Evolutionary conservation across 177 flowering plant species (phyloP), one percentile per base, ranked within the genome.

Genomic region (Vitis hybrid): DNA sequence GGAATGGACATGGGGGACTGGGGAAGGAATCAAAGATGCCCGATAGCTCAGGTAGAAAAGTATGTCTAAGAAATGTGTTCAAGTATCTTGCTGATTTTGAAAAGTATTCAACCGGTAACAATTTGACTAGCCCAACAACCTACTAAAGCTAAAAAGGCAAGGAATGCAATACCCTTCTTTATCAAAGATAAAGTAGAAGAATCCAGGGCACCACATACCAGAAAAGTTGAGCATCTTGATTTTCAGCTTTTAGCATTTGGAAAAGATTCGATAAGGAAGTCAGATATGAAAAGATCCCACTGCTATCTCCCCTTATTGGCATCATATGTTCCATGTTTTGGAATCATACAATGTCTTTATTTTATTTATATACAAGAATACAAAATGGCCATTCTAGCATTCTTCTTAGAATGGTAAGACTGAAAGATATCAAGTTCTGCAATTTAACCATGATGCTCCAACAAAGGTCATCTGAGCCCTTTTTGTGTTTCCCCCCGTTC

Each of bases 131-230:
- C 12, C 12, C 27, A 30, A 9, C 4, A 64, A 65, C 16, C 11
- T 48, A 52, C 60, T 60, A 57, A 50, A 62, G 54, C 11, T 19
- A 18, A 62, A 70, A 70, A 69, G 69, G 56, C 10, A 18, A 62
- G 69, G 76, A 79, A 73, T 79, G 48, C 18, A 55, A 72, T 79
- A 21, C 79, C 64, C 67, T 69, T 73, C 74, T 73, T 72, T 69
- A 56, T 66, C 64, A 54, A 11, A 54, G 52, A 74, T 52, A 70
- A 69, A 66, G 77, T 30, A n/a, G 67, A 27, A 60, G 65, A 78
- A 67, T 67, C 71, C 19, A 67, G 46, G 56, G 66, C 74, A 62
- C 57, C 73, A 74, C 18, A 50, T 14, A 18, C 4, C 15, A 5
- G 58, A 66, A 72, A 50, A 60, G 51, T 40, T 40, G 16, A 40